phyloP scores from a whole-genome alignment of 2,329 filamentous ascomycete genomes.

The Trichophyton benhamiae region DNA sequence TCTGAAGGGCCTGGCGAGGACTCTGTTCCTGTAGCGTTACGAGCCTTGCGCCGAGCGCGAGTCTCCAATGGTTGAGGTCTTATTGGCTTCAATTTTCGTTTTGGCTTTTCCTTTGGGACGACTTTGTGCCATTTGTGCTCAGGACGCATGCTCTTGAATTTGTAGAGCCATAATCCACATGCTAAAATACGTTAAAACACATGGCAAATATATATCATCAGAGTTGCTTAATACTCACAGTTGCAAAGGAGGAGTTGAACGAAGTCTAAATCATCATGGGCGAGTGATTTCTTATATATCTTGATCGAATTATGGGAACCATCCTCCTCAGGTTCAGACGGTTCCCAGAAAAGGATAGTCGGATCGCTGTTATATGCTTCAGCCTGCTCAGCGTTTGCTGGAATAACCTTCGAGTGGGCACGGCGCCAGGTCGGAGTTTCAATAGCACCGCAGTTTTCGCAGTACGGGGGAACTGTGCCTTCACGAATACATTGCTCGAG shows the following conservation, averaged over 20 bases:
- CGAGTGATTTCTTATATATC: slow-evolving; percentile 60
- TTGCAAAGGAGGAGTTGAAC: slow-evolving; percentile 74
- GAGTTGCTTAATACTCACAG: slow-evolving; percentile 42
- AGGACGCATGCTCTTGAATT: slow-evolving; percentile 74
- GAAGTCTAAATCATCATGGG: slow-evolving; percentile 57
- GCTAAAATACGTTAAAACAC: slow-evolving; percentile 37
- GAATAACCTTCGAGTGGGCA: slow-evolving; percentile 66
- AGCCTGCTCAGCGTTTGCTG: slow-evolving; percentile 52
- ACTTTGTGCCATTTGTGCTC: slow-evolving; percentile 68
- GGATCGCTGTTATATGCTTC: slow-evolving; percentile 57
- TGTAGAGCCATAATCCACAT: slow-evolving; percentile 89
- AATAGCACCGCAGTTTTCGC: slow-evolving; percentile 85
- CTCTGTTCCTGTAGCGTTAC: slow-evolving; percentile 21
- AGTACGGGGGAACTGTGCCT: slow-evolving; percentile 78
- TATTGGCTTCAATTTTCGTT: slow-evolving; percentile 23
- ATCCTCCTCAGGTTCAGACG: slow-evolving; percentile 50
- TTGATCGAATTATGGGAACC: slow-evolving; percentile 56
- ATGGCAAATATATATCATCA: slow-evolving; percentile 8
- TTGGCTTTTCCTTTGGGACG: slow-evolving; percentile 27
- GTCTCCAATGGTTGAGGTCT: slow-evolving; percentile 24
- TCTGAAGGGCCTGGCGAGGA: slow-evolving; percentile 19
- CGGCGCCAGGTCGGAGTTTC: slow-evolving; percentile 95
- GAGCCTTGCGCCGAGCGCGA: slow-evolving; percentile 12
- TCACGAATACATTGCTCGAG: slow-evolving; percentile 52
- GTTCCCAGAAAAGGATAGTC: slow-evolving; percentile 60